Percentiles rank a stretch among this genome's conserved stretches.
Evolutionary conservation across 1,139 yeast genomes (phyloP).

Genomic region (Suhomyces atakaporum): DNA sequence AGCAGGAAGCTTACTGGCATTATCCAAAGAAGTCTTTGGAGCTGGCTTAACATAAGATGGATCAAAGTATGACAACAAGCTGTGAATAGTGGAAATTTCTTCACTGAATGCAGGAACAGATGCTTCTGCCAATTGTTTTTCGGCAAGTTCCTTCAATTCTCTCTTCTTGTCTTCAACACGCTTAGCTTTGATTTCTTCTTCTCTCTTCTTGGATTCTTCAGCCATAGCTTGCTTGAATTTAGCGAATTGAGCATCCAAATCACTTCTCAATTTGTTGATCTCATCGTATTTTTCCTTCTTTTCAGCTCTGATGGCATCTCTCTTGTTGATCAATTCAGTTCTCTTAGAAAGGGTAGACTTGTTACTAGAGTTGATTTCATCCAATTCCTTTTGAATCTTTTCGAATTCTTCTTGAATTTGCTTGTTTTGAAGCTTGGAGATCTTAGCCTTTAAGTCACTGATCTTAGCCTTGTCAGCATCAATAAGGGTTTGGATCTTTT

Average conservation of each 20-base stretch:
- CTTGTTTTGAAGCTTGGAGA: conserved; percentile 64
- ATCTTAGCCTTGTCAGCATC: conserved; percentile 81
- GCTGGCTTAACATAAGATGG: conserved; percentile 72
- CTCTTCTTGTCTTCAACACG: conserved; percentile 59
- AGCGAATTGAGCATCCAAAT: conserved; percentile 69
- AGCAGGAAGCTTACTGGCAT: conserved; percentile 25
- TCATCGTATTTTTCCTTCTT: conserved; percentile 68
- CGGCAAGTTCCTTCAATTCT: conserved; percentile 65
- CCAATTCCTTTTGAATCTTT: conserved; percentile 61
- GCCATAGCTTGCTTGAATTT: conserved; percentile 70
- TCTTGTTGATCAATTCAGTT: conserved; percentile 61
- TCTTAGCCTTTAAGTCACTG: conserved; percentile 69
- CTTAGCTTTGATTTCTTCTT: conserved; percentile 62
- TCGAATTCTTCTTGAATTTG: conserved; percentile 63
- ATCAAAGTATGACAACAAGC: conserved; percentile 71
- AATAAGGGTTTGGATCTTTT: conserved; percentile 73
- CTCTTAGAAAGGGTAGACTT: conserved; percentile 69
- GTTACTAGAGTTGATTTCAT: conserved; percentile 58
- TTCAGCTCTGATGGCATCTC: conserved; percentile 66
- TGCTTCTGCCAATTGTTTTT: conserved; percentile 63
- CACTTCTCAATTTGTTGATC: conserved; percentile 65
- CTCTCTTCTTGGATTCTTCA: conserved; percentile 69
- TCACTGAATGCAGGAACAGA: conserved; percentile 83
- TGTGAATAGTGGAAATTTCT: conserved; percentile 74
- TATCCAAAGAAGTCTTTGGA: conserved; percentile 35